Base-by-base conservation (phyloP, 768 basidiomycete species). In the Scleroderma citrinum region DNA sequence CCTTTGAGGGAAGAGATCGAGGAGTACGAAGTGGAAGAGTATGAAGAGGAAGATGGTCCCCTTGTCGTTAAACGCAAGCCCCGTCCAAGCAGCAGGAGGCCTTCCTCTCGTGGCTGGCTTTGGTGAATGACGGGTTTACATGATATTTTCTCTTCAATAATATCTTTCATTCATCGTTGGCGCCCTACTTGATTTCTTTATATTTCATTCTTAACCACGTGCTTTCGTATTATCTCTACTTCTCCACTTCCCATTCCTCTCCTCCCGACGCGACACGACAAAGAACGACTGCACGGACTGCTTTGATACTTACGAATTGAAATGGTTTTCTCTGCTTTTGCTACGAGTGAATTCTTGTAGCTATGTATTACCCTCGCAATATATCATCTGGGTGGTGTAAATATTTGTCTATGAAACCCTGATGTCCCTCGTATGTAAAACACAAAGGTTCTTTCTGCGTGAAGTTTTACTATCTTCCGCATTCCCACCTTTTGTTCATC, bases 91-190 rank as follows among this genome's bases (percentile, higher is more conserved):
- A 70, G 68, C 24, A 78, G 76, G 59, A 70, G 75, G 53, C 71
- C 74, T 47, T 67, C 76, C 34, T 55, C 57, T 26, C 67, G 53
- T 51, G 65, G 78, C 31, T 83, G 82, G 82, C 79, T 83, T 48
- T 83, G 82, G 82, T 69, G 62, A 62, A 60, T 12, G 59, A 56
- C 55, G 55, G 57, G 64, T 57, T 56, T 57, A 64, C 63, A 67
- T 67, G 63, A 62, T 60, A 56, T 66, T 63, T 62, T 69, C 59
- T 67, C 58, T 59, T 55, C 47, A 47, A 54, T 51, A 56, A 50
- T 52, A 60, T 62, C 56, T 53, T 58, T 50, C 39, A 44, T 44
- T 56, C 56, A 53, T 49, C 51, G 40, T 55, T n/a, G 47, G 54
- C 49, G 39, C 44, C 38, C n/a, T n/a, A n/a, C n/a, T 50, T 59